Conservation (phyloP, 2,329 filamentous ascomycete species). For the Cordyceps pruinosa region DNA sequence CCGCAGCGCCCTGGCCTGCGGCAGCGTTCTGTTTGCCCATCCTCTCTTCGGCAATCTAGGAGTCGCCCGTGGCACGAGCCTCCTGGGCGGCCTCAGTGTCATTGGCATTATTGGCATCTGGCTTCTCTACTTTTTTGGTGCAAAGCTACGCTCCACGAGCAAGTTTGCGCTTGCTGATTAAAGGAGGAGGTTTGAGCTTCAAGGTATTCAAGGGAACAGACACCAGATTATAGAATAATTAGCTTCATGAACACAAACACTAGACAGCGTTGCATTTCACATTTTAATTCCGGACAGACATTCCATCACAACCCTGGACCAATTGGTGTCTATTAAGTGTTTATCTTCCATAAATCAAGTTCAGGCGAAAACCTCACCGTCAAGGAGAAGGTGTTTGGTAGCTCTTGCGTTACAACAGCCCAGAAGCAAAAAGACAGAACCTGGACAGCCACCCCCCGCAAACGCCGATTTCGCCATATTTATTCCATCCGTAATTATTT, state of each 20-base stretch:
- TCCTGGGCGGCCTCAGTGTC: constrained; percentile 49
- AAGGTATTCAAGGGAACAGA: background rate
- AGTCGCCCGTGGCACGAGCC: constrained; percentile 47
- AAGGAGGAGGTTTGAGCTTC: background rate
- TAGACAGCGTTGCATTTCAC: constrained; percentile 2
- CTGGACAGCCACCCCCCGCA: background rate
- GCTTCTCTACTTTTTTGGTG: constrained; percentile 51
- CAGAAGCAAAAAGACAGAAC: background rate
- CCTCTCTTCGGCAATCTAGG: constrained; percentile 55
- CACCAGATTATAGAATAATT: background rate
- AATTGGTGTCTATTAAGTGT: no score
- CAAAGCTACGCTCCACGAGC: constrained; percentile 46
- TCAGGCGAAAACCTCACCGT: background rate
- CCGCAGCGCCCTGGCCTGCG: constrained; percentile 51
- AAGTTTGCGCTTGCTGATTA: constrained; percentile 43
- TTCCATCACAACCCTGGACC: no score
- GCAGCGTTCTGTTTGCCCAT: constrained; percentile 51
- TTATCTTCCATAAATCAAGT: background rate
- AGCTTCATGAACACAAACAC: background rate
- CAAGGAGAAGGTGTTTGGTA: background rate
- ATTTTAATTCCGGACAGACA: background rate
- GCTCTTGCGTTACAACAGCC: background rate
- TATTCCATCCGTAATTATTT: background rate
- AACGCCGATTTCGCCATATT: background rate
- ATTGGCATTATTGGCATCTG: constrained; percentile 54